These are phyloP conservation scores for Metroxylon sagu DNA, from an alignment of 176 grass and related monocot species.

Conservation along the genomic window DNA sequence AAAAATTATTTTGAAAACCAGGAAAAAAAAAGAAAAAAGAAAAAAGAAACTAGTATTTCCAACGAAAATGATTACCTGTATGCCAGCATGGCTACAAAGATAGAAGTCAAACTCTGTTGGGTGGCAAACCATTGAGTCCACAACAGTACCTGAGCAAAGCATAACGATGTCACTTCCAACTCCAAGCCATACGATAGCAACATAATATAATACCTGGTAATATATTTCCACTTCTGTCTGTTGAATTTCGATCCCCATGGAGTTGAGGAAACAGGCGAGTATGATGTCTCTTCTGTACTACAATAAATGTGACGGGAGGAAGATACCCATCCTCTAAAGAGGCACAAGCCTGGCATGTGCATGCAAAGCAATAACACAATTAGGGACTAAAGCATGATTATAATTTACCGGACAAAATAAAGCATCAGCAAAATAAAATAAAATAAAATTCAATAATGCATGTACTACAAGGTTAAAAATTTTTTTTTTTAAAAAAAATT, in stretches of 20 bases:
- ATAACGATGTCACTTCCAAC: neutral
- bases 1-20: too few species aligned
- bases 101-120: constrained; percentile 87
- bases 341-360: constrained; percentile 43
- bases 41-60: too few species aligned
- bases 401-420: neutral
- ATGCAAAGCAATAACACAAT: too few species aligned
- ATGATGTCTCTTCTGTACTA: constrained; percentile 84
- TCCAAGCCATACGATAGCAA: too few species aligned
- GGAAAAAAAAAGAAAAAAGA: too few species aligned
- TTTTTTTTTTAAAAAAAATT: too few species aligned
- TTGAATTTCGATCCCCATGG: constrained; percentile 36
- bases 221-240: constrained; percentile 81
- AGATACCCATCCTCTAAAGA: constrained; percentile 53
- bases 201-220: constrained; percentile 54
- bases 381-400: too few species aligned
- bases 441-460: neutral
- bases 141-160: constrained; percentile 50
- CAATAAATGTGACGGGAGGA: constrained; percentile 64
- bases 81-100: constrained; percentile 90
- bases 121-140: constrained; percentile 73
- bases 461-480: neutral
- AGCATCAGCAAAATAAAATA: neutral
- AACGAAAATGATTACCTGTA: constrained; percentile 34
- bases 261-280: constrained; percentile 69